Percentiles rank a stretch among this genome's conserved stretches.
Evolutionary conservation across 2,329 filamentous ascomycete genomes (phyloP).

Genomic region (Pseudogymnoascus sp.): DNA sequence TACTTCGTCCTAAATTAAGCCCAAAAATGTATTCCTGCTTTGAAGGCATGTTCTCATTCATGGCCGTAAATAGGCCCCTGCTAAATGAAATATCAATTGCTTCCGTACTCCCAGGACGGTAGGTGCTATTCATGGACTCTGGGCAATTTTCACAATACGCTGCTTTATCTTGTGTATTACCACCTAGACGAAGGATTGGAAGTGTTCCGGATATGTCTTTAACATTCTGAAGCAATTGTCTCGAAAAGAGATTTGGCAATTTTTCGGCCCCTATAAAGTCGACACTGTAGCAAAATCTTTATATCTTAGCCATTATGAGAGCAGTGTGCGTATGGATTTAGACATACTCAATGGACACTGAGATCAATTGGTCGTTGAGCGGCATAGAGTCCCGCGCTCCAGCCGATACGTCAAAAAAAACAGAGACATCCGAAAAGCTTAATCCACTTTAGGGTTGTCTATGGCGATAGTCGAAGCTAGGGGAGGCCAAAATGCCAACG

Average conservation of each 20-base stretch:
- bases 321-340: not conserved
- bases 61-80: not conserved
- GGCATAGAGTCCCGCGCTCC: not conserved
- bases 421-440: not conserved
- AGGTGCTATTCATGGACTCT: not conserved
- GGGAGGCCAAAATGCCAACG: not conserved
- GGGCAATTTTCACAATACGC: not conserved
- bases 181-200: conserved; percentile 1
- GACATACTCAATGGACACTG: not conserved
- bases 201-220: not conserved
- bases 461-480: not conserved
- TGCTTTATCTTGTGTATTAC: not conserved
- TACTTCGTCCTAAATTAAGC: conserved; percentile 1
- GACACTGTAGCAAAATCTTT: not conserved
- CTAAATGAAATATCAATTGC: not conserved
- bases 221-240: not conserved
- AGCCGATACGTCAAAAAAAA: not conserved
- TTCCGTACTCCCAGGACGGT: not conserved
- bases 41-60: not conserved
- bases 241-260: not conserved
- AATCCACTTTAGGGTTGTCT: not conserved
- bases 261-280: not conserved
- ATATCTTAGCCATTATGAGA: not conserved
- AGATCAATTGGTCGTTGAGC: not conserved
- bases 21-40: conserved; percentile 5